These are phyloP conservation scores for Alternaria triticimaculans DNA, from an alignment of 2,329 filamentous ascomycete species.

Conservation along the genomic window DNA sequence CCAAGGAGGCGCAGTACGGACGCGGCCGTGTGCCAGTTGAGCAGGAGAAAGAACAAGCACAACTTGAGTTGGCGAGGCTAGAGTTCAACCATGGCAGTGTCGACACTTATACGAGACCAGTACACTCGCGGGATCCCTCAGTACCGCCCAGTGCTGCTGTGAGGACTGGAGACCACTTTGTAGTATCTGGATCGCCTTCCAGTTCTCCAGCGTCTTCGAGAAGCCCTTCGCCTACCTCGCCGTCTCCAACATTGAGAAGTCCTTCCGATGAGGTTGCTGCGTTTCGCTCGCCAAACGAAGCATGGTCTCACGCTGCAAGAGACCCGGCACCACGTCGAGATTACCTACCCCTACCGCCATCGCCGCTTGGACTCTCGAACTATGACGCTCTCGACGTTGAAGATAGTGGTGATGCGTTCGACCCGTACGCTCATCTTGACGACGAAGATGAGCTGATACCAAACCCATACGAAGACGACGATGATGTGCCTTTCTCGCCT, in stretches of 20 bases:
- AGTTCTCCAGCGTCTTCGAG: conserved; percentile 23
- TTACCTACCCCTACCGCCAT: conserved; percentile 45
- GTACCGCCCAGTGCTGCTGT: conserved; percentile 22
- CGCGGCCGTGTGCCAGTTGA: conserved; percentile 30
- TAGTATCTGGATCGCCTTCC: conserved; percentile 23
- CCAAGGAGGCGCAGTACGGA: conserved; percentile 26
- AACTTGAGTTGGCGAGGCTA: conserved; percentile 41
- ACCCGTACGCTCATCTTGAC: conserved; percentile 41
- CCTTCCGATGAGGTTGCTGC: conserved; percentile 5
- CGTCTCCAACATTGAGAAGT: conserved; percentile 12
- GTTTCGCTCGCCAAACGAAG: conserved; percentile 43
- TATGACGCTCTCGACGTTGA: conserved; percentile 53
- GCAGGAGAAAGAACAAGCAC: conserved; percentile 40
- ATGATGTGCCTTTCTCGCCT: conserved; percentile 21
- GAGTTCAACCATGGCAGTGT: conserved; percentile 41
- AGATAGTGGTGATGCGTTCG: conserved; percentile 30
- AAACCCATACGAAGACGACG: conserved; percentile 17
- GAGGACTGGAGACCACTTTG: conserved; percentile 19
- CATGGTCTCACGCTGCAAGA: conserved; percentile 31
- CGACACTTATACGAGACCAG: conserved; percentile 41
- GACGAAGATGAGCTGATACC: conserved; percentile 31
- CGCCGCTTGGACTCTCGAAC: conserved; percentile 51
- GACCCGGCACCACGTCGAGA: conserved; percentile 28
- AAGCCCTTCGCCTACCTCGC: conserved; percentile 28
- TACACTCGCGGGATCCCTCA: conserved; percentile 18